A percentile compares a stretch with the other conserved stretches of the same genome.
Conservation (phyloP, 805 yeast species). For the Cyberlindnera euphorbiiphila region DNA sequence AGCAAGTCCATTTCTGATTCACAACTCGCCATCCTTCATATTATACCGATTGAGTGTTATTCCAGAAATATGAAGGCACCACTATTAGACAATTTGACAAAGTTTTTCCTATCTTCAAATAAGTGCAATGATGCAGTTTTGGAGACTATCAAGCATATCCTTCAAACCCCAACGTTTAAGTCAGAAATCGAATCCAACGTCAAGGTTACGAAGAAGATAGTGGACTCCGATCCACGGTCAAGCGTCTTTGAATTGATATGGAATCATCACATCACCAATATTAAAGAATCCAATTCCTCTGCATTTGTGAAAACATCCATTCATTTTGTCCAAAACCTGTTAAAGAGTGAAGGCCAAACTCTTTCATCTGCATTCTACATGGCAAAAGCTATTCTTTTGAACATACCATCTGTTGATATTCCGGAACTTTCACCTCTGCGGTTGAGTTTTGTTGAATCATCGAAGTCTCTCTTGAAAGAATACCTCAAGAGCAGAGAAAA, state of each 20-base stretch:
- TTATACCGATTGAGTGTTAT: constrained; percentile 50
- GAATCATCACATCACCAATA: constrained; percentile 38
- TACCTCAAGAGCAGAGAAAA: background rate
- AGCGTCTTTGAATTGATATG: constrained; percentile 37
- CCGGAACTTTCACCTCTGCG: constrained; percentile 6
- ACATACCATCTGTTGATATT: background rate
- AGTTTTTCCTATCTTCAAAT: constrained; percentile 5
- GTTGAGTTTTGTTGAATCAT: constrained; percentile 9
- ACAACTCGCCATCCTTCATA: constrained; percentile 8
- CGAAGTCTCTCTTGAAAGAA: constrained; percentile 8
- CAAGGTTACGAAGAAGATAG: constrained; percentile 20
- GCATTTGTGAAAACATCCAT: constrained; percentile 24
- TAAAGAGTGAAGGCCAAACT: constrained; percentile 10
- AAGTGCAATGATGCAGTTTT: constrained; percentile 11
- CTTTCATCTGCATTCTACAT: constrained; percentile 14
- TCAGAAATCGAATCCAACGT: constrained; percentile 47
- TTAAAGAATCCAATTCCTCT: constrained; percentile 28
- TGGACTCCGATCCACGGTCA: constrained; percentile 17
- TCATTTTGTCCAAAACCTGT: constrained; percentile 15
- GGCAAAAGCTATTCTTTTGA: constrained; percentile 16
- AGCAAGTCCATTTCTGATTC: constrained; percentile 1
- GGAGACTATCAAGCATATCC: constrained; percentile 34
- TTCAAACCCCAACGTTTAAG: constrained; percentile 50
- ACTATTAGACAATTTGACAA: constrained; percentile 25
- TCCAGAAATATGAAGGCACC: constrained; percentile 33